Evolutionary conservation across 2,329 filamentous ascomycete species (phyloP), one percentile per base, ranked within the genome.

Genomic region (Fusarium incarnatum): DNA sequence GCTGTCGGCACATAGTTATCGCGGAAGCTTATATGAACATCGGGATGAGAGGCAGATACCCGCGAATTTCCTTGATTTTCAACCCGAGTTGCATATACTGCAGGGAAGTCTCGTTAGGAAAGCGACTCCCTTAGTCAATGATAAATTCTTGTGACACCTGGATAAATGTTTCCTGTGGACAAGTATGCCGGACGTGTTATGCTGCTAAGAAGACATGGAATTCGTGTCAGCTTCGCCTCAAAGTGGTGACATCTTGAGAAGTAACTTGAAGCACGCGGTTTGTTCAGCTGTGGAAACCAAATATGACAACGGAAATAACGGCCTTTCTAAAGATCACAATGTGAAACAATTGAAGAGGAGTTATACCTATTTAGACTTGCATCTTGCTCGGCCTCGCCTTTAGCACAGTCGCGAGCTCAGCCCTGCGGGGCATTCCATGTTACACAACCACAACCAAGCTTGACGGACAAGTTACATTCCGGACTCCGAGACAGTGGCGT

Each of bases 381-480:
- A 10, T 10, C 23, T 11, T 18, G 20, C 59, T 69, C 66, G 66
- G 66, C 47, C 66, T 69, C 66, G 66, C 55, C 10, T 25, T 62
- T 45, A 22, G 47, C 18, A 13, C 40, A 53, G 47, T 46, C 66
- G 66, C 66, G 66, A 70, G 63, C 20, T 52, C 18, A 25, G 13
- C 44, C 25, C 25, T 64, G 10, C 25, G 42, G 27, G 41, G 54
- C 54, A 60, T n/a, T 18, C 10, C n/a, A 20, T 20, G 48, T 54
- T 42, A 55, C 62, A 67, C 62, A 37, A 48, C 6, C 20, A 58
- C 52, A 3, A 15, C 9, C 13, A 28, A 22, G 23, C 18, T 41
- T 27, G 12, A 18, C 49, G 49, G 25, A 18, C 30, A 53, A 12
- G 30, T 13, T 25, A 22, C 20, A 25, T 22, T 45, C 42, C 52